Evolutionary conservation across 805 yeast species (phyloP).

Genomic region (Candida tallmaniae): DNA sequence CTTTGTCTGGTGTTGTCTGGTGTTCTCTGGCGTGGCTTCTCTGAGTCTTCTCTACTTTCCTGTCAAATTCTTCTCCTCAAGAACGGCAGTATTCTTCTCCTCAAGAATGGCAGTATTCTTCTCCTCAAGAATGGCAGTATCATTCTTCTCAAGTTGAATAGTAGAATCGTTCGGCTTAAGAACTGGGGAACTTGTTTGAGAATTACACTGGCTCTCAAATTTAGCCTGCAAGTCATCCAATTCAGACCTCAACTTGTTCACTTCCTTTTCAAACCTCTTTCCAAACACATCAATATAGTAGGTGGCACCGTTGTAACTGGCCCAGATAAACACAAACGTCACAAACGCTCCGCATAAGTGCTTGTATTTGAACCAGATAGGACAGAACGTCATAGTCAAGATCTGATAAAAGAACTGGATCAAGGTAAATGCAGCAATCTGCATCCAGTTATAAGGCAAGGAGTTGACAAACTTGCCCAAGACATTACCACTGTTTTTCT

Average conservation of each 20-base stretch:
- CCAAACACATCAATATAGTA: constrained; percentile 92
- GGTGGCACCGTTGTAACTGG: constrained; percentile 92
- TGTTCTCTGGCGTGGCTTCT: too few species aligned
- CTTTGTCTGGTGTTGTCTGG: too few species aligned
- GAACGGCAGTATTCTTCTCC: too few species aligned
- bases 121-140: too few species aligned
- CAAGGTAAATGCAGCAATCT: constrained; percentile 79
- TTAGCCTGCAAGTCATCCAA: constrained; percentile 55
- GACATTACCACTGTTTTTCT: constrained; percentile 57
- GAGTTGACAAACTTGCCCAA: constrained; percentile 77
- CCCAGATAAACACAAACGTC: constrained; percentile 66
- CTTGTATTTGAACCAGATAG: constrained; percentile 77
- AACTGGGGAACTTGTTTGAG: constrained; percentile 11
- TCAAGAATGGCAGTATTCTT: too few species aligned
- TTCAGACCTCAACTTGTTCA: constrained; percentile 63
- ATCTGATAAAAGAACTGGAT: constrained; percentile 87
- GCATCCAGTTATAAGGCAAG: constrained; percentile 76
- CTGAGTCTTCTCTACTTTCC: too few species aligned
- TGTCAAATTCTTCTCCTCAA: too few species aligned
- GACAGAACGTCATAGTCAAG: constrained; percentile 82
- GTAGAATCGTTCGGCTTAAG: constrained; percentile 12
- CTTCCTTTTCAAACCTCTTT: constrained; percentile 82
- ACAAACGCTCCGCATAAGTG: constrained; percentile 65
- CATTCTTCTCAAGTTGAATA: too few species aligned
- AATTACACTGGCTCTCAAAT: constrained; percentile 15